Evolutionary conservation across 306 rosid genomes (phyloP).

Genomic region (Pyrus betulifolia): DNA sequence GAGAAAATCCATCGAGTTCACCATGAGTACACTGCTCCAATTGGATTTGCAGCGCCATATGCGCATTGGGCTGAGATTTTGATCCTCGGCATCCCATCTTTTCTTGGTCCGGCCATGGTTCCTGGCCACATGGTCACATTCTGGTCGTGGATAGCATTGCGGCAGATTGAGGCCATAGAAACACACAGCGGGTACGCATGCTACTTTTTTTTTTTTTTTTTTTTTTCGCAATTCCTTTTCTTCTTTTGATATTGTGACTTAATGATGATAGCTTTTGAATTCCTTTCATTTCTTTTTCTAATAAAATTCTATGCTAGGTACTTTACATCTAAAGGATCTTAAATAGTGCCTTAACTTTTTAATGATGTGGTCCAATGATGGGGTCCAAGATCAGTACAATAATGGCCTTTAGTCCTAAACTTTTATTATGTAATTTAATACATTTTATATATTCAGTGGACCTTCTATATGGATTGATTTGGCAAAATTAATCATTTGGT

Average conservation of each 20-base stretch:
- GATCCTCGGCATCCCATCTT: slow-evolving; percentile 67
- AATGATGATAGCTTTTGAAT: slow-evolving; percentile 28
- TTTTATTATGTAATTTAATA: background rate
- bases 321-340: slow-evolving; percentile 41
- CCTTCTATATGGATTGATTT: background rate
- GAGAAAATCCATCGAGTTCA: slow-evolving; percentile 77
- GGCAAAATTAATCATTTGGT: background rate
- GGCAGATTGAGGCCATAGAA: slow-evolving; percentile 80
- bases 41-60: slow-evolving; percentile 70
- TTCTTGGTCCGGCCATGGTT: slow-evolving; percentile 69
- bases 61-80: slow-evolving; percentile 89
- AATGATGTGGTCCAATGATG: slow-evolving; percentile 26
- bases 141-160: slow-evolving; percentile 77
- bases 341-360: slow-evolving; percentile 31
- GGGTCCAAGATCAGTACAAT: slow-evolving; percentile 20
- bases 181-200: slow-evolving; percentile 73
- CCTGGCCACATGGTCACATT: slow-evolving; percentile 80
- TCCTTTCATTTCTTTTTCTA: slow-evolving; percentile 14
- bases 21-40: slow-evolving; percentile 75
- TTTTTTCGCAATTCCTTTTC: slow-evolving; percentile 1
- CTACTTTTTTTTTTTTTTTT: slow-evolving; percentile 10
- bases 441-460: background rate
- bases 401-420: slow-evolving; percentile 6
- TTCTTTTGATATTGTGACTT: slow-evolving; percentile 16
- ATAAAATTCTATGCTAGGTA: slow-evolving; percentile 23